A percentile compares a stretch with the other conserved stretches of the same genome.
Conservation (phyloP, 495 filamentous ascomycete species). For the Penicillium coffeae region DNA sequence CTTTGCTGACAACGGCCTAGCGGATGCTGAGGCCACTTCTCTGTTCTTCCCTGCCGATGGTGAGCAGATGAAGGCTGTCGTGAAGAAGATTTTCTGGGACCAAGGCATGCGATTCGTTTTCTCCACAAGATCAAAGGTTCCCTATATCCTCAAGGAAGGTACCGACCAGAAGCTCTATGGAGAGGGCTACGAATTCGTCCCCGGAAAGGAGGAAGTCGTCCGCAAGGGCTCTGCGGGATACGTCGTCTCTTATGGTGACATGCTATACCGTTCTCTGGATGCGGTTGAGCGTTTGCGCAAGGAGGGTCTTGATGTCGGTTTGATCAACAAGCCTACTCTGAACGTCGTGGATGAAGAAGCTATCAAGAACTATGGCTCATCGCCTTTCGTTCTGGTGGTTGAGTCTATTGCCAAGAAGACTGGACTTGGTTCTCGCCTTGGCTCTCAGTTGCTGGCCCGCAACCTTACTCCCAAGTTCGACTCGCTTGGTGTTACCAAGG, state of each 20-base stretch:
- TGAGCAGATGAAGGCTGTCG: slow-evolving; percentile 43
- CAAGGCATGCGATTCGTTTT: slow-evolving; percentile 37
- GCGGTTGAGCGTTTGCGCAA: slow-evolving; percentile 34
- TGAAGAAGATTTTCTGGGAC: slow-evolving; percentile 35
- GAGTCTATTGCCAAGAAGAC: slow-evolving; percentile 42
- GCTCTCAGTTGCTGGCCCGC: slow-evolving; percentile 31
- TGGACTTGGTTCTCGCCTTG: slow-evolving; percentile 36
- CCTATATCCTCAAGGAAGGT: slow-evolving; percentile 38
- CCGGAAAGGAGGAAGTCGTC: slow-evolving; percentile 37
- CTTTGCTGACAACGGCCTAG: slow-evolving; percentile 40
- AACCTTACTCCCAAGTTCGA: slow-evolving; percentile 34
- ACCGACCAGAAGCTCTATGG: slow-evolving; percentile 35
- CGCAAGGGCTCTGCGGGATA: slow-evolving; percentile 35
- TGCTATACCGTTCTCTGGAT: slow-evolving; percentile 40
- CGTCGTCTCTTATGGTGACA: slow-evolving; percentile 38
- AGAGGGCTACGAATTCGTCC: slow-evolving; percentile 34
- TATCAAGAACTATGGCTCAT: slow-evolving; percentile 32
- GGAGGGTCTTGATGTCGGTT: slow-evolving; percentile 31
- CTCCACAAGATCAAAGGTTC: slow-evolving; percentile 39
- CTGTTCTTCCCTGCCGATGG: slow-evolving; percentile 42
- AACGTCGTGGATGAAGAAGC: slow-evolving; percentile 39
- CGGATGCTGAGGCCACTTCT: slow-evolving; percentile 27
- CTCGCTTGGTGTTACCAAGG: slow-evolving; percentile 32
- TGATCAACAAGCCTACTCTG: slow-evolving; percentile 40
- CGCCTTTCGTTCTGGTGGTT: slow-evolving; percentile 33